Percentiles rank a stretch among this genome's conserved stretches.
These are phyloP conservation scores for Penstemon davidsonii DNA, from an alignment of 257 asterid species.

Conservation along the genomic window DNA sequence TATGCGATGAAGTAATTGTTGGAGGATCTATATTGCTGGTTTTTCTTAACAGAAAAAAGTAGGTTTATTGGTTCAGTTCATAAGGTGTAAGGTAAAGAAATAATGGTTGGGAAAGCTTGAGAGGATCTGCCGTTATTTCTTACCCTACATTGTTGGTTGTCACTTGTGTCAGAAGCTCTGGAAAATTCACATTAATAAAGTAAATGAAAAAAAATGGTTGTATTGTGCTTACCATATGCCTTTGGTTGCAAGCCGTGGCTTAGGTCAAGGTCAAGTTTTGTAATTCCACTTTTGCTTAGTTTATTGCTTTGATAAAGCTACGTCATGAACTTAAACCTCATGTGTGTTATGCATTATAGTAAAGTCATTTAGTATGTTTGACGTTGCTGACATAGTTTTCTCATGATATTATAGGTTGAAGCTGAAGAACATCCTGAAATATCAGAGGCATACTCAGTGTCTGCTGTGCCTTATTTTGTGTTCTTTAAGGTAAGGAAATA, in stretches of 20 bases:
- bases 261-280: not conserved
- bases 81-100: too few species aligned
- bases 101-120: too few species aligned
- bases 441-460: constrained; percentile 78
- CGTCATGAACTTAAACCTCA: constrained; percentile 9
- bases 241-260: constrained; percentile 4
- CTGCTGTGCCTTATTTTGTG: constrained; percentile 91
- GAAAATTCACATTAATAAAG: not conserved
- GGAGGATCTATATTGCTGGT: not conserved
- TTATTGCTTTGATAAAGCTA: constrained; percentile 4
- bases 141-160: too few species aligned
- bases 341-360: not conserved
- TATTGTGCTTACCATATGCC: not conserved
- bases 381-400: constrained; percentile 21
- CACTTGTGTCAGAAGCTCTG: not conserved
- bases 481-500: constrained; percentile 69
- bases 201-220: too few species aligned
- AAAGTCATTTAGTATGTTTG: not conserved
- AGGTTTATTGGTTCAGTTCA: too few species aligned
- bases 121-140: too few species aligned
- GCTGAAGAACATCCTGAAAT: constrained; percentile 98
- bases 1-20: constrained; percentile 3
- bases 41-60: not conserved
- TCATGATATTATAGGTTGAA: constrained; percentile 64
- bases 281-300: not conserved